Conservation (phyloP, 2,329 filamentous ascomycete species). For the Sporothrix sp. region DNA sequence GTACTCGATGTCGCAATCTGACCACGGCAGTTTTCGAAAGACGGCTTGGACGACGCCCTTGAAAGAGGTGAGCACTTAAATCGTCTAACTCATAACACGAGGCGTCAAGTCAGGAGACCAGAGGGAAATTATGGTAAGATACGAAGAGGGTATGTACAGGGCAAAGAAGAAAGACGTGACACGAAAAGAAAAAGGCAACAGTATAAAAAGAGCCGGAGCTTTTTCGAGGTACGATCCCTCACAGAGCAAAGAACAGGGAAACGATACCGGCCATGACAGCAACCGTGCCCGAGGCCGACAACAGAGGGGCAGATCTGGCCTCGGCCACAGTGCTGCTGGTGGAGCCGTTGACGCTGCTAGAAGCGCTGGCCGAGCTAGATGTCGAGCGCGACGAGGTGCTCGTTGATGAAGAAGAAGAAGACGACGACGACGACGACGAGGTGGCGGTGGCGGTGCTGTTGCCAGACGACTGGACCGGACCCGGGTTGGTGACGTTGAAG, state of each 20-base stretch:
- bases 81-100: no score
- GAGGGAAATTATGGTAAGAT: no score
- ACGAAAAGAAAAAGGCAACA: neutral
- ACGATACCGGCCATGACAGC: neutral
- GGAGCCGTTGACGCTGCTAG: neutral
- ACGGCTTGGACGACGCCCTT: no score
- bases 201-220: neutral
- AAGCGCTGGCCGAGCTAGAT: no score
- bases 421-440: neutral
- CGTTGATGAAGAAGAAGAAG: neutral
- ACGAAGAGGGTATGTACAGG: neutral
- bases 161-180: neutral
- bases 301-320: neutral
- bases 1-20: no score
- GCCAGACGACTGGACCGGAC: constrained; percentile 18
- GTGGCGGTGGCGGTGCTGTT: neutral
- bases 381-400: neutral
- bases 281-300: neutral
- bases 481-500: constrained; percentile 30
- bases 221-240: neutral
- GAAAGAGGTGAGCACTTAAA: neutral
- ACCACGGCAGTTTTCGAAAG: no score
- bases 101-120: no score
- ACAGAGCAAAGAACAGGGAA: constrained; percentile 1
- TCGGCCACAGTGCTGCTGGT: neutral